Conservation (phyloP, 805 yeast genomes). For the Wickerhamomyces silvicola region DNA sequence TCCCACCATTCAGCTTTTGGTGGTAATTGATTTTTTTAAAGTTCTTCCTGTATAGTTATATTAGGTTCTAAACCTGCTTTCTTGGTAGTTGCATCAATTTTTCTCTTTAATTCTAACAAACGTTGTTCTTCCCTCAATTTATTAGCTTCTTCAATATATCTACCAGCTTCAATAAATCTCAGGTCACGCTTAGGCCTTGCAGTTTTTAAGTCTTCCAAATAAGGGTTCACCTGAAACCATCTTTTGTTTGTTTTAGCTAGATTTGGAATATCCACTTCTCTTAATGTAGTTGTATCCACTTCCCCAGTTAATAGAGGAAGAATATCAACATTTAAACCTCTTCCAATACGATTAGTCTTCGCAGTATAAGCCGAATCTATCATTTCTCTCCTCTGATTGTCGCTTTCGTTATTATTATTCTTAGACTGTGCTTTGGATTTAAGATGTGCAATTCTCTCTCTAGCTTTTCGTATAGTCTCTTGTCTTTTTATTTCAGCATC, state of each 20-base stretch:
- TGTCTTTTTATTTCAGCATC: not conserved
- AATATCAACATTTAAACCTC: conserved; percentile 22
- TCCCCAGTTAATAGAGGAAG: conserved; percentile 25
- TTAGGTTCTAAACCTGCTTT: conserved; percentile 47
- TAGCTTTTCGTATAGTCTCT: conserved; percentile 6
- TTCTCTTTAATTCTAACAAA: conserved; percentile 26
- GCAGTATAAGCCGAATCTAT: no score
- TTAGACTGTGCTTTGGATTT: not conserved
- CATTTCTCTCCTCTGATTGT: no score
- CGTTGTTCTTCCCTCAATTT: conserved; percentile 38
- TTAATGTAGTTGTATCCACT: conserved; percentile 2
- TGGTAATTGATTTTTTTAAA: conserved; percentile 41
- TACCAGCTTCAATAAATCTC: conserved; percentile 56
- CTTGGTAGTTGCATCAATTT: conserved; percentile 25
- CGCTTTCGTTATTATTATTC: not conserved
- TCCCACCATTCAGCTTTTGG: conserved; percentile 93
- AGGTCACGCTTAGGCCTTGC: conserved; percentile 33
- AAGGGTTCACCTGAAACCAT: conserved; percentile 29
- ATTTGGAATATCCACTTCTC: conserved; percentile 18
- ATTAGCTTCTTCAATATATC: conserved; percentile 38
- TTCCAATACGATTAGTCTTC: conserved; percentile 1
- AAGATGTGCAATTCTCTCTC: conserved; percentile 8
- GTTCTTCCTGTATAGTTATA: conserved; percentile 46
- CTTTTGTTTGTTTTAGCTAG: conserved; percentile 15
- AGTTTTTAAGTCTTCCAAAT: conserved; percentile 13